phyloP scores from a whole-genome alignment of 164 flowering plant species.

The Vitis labrusca region DNA sequence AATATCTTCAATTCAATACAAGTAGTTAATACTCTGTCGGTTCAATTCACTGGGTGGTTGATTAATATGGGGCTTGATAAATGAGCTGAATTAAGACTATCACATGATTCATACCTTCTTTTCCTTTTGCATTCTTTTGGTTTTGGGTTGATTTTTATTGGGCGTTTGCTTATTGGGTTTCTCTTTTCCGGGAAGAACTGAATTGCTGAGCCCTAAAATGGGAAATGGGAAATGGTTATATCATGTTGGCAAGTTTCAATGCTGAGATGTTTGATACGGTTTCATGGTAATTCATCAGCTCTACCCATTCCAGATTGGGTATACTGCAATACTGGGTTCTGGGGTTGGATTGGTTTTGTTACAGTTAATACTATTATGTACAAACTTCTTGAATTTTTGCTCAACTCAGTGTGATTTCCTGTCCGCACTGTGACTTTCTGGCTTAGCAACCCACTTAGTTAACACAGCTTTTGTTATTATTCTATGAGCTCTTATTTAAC shows the following conservation, averaged over 20 bases:
- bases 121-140: background rate
- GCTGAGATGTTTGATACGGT: no score
- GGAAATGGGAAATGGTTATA: no score
- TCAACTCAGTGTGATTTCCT: background rate
- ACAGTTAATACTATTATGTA: no score
- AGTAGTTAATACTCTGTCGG: conserved; percentile 10
- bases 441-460: background rate
- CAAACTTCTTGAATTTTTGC: background rate
- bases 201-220: no score
- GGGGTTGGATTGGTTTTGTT: background rate
- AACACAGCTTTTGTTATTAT: background rate
- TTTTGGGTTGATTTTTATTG: background rate
- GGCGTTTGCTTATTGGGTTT: background rate
- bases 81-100: conserved; percentile 3
- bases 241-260: no score
- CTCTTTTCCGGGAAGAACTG: no score
- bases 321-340: no score
- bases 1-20: conserved; percentile 2
- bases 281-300: no score
- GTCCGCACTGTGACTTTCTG: background rate
- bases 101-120: background rate
- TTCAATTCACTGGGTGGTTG: conserved; percentile 11
- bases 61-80: conserved; percentile 8
- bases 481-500: background rate
- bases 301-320: no score